A percentile compares a stretch with the other conserved stretches of the same genome.
phyloP scores from a whole-genome alignment of 371 early-diverging fungal species.

The Actinomucor elegans region DNA sequence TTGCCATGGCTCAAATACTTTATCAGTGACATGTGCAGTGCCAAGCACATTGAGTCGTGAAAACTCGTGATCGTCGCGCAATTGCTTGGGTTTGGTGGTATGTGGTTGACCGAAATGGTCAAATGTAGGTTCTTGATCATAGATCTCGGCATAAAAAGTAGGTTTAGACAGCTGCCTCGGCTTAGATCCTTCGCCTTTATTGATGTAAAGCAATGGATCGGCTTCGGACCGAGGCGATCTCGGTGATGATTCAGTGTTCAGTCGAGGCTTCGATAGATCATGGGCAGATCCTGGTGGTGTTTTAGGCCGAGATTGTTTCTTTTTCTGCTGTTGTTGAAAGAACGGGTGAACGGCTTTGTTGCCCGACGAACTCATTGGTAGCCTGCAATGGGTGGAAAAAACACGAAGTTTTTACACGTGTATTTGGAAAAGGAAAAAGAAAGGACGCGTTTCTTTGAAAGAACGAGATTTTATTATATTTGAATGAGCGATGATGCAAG shows the following conservation, averaged over 20 bases:
- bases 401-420: too few species aligned
- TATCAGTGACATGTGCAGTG: slow-evolving; percentile 1
- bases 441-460: too few species aligned
- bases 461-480: too few species aligned
- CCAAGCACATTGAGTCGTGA: slow-evolving; percentile 8
- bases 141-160: not conserved
- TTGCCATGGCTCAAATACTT: not conserved
- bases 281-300: not conserved
- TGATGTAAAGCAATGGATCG: not conserved
- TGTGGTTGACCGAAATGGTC: not conserved
- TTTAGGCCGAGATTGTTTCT: not conserved
- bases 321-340: slow-evolving; percentile 3
- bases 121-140: not conserved
- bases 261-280: too few species aligned
- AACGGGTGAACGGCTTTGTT: slow-evolving; percentile 19
- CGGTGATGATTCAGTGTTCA: not conserved
- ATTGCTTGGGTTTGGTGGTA: not conserved
- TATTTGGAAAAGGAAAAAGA: too few species aligned
- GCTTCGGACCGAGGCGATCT: not conserved
- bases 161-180: not conserved
- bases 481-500: too few species aligned
- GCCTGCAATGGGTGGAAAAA: too few species aligned
- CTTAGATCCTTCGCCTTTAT: not conserved
- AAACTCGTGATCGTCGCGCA: slow-evolving; percentile 3
- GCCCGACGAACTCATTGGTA: too few species aligned